Evolutionary conservation across 1,284 basidiomycete genomes (phyloP), one percentile per base, ranked within the genome.

Genomic region (Apiotrichum sp.): DNA sequence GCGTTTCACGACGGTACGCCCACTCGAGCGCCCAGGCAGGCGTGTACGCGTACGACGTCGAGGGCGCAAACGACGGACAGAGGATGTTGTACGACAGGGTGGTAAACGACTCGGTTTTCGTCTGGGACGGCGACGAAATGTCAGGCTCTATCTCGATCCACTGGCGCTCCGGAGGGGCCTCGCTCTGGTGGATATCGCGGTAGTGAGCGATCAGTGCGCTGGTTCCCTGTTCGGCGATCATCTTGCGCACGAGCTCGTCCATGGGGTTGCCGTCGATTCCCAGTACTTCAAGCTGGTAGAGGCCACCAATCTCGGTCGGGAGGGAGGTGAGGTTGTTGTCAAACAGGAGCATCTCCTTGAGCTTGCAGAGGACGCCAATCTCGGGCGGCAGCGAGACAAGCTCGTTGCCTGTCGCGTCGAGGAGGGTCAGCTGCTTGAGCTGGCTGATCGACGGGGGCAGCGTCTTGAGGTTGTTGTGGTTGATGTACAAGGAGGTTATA

Each of bases 181-280:
- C 72, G 49, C 70, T 63, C 54, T 69, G 61, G 50, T 69, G 66
- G 9, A 58, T 52, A 73, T 98, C 93, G 54, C 93, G 87, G 14
- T 96, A 82, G 73, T 85, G 92, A 1, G 87, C 83, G 57, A 99
- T 89, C 49, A 98, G 81, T 0, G 89, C 87, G 3, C 81, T 79
- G 0, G 93, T 97, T 35, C 96, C 95, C 39, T 97, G 92, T 73
- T 93, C 93, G 76, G 96, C 92, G 51, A 97, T 80, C 44, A 95
- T 83, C 32, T 82, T 79, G 71, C 90, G 88, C 52, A 93, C 77
- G 35, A 83, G 78, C 8, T 85, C 79, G 58, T 93, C 88, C 53
- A 99, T 75, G 10, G 95, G 95, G 69, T 99, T 99, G 39, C 95
- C 95, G 72, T 98, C 95, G 41, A 99, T 83, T 29, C 95, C 95